These are phyloP conservation scores for Strigomonas culicis DNA, from an alignment of 208 protist species.

Conservation along the genomic window DNA sequence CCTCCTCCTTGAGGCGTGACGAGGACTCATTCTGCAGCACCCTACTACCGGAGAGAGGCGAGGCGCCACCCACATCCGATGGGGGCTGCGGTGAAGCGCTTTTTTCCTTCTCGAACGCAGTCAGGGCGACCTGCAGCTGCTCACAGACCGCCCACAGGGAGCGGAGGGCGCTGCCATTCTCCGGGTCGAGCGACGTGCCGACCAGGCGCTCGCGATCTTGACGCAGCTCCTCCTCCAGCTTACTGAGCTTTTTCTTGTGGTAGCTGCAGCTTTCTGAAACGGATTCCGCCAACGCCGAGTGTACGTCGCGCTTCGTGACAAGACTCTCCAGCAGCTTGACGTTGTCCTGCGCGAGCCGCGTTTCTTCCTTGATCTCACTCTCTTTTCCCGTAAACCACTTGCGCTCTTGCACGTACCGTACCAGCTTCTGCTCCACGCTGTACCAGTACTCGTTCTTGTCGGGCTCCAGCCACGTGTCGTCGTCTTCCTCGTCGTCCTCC, in stretches of 20 bases:
- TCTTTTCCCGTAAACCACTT: constrained; percentile 18
- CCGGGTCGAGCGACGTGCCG: constrained; percentile 31
- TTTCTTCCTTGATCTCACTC: constrained; percentile 27
- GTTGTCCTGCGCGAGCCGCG: constrained; percentile 45
- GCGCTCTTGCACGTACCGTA: constrained; percentile 25
- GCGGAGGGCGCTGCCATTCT: constrained; percentile 8
- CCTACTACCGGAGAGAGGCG: not conserved
- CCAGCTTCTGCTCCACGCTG: constrained; percentile 19
- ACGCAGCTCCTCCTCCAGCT: constrained; percentile 31
- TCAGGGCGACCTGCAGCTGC: constrained; percentile 22
- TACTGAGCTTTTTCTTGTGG: constrained; percentile 56
- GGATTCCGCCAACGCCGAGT: constrained; percentile 43
- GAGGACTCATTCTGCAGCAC: not conserved
- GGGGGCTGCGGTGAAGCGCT: not conserved
- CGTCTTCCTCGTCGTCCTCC: not conserved
- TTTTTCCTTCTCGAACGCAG: constrained; percentile 26
- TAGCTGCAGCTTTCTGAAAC: constrained; percentile 70
- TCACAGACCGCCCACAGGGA: not conserved
- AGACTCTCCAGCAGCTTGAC: constrained; percentile 54
- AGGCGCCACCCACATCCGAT: not conserved
- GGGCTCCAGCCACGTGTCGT: not conserved
- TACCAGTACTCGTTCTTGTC: constrained; percentile 27
- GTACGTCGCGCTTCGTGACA: constrained; percentile 37
- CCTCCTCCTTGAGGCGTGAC: constrained; percentile 9
- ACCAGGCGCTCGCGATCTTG: constrained; percentile 24